Conservation (phyloP, 2,329 filamentous ascomycete genomes). For the Alternaria longipes region DNA sequence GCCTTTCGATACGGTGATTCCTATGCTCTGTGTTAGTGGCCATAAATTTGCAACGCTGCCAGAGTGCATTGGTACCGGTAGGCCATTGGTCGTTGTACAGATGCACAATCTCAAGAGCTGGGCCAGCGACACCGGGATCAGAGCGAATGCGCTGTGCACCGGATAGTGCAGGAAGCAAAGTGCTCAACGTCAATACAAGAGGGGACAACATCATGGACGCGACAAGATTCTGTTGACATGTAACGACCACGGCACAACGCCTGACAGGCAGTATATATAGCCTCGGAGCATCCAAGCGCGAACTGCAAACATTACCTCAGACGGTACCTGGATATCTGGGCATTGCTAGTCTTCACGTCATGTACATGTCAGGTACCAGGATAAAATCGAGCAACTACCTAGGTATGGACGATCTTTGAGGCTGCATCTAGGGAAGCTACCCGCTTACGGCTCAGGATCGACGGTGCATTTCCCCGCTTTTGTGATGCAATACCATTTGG, state of each 20-base stretch:
- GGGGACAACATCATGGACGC: conserved; percentile 11
- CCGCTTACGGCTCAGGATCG: conserved; percentile 4
- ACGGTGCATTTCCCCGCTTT: conserved; percentile 13
- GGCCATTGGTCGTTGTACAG: conserved; percentile 63
- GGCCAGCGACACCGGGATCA: conserved; percentile 54
- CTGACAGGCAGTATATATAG: conserved; percentile 12
- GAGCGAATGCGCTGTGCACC: conserved; percentile 28
- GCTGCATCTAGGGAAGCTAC: conserved; percentile 9
- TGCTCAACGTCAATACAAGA: conserved; percentile 18
- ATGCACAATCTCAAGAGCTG: conserved; percentile 59
- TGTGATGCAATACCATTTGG: conserved; percentile 12
- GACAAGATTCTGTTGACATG: background rate
- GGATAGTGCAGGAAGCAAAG: conserved; percentile 22
- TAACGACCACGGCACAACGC: background rate
- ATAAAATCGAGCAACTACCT: conserved; percentile 12
- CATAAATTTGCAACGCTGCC: background rate
- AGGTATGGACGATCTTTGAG: conserved; percentile 10
- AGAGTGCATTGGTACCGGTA: conserved; percentile 41
- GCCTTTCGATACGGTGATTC: conserved; percentile 61
- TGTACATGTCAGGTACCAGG: conserved; percentile 30
- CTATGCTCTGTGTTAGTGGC: conserved; percentile 31
- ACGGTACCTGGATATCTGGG: background rate
- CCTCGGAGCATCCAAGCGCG: background rate
- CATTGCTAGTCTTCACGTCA: conserved; percentile 35
- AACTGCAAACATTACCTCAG: conserved; percentile 22